These are phyloP conservation scores for Yamadazyma aaseri DNA, from an alignment of 1,139 yeast genomes.

Conservation along the genomic window DNA sequence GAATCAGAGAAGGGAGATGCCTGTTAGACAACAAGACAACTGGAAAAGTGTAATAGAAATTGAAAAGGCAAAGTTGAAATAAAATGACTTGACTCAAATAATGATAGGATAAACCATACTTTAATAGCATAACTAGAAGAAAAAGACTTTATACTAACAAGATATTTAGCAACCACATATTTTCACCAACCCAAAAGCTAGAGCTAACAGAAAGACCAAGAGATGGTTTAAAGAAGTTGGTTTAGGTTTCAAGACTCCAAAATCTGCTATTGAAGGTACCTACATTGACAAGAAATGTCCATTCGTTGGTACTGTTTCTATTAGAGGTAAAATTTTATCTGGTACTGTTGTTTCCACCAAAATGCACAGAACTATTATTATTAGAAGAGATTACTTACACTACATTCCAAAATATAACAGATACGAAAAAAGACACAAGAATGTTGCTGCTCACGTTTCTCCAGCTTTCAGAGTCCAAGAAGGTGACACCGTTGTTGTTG, in stretches of 20 bases:
- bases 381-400: constrained; percentile 99
- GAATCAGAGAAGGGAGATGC: too few species aligned
- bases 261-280: constrained; percentile 95
- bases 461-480: constrained; percentile 99
- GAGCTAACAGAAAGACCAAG: constrained; percentile 98
- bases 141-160: too few species aligned
- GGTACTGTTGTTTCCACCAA: constrained; percentile 99
- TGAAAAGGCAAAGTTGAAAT: too few species aligned
- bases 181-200: constrained; percentile 99
- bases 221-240: constrained; percentile 99
- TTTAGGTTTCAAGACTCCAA: constrained; percentile 99
- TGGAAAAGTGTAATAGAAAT: too few species aligned
- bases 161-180: constrained; percentile 94
- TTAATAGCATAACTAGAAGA: too few species aligned
- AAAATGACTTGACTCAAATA: too few species aligned
- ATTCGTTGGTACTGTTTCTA: constrained; percentile 93
- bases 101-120: too few species aligned
- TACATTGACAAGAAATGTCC: constrained; percentile 99
- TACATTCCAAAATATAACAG: constrained; percentile 99
- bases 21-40: too few species aligned
- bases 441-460: constrained; percentile 98
- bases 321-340: constrained; percentile 99
- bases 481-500: constrained; percentile 99
- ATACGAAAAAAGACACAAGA: constrained; percentile 99
- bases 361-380: constrained; percentile 99